Conservation (phyloP, 164 flowering plant genomes). For the Stephania japonica region DNA sequence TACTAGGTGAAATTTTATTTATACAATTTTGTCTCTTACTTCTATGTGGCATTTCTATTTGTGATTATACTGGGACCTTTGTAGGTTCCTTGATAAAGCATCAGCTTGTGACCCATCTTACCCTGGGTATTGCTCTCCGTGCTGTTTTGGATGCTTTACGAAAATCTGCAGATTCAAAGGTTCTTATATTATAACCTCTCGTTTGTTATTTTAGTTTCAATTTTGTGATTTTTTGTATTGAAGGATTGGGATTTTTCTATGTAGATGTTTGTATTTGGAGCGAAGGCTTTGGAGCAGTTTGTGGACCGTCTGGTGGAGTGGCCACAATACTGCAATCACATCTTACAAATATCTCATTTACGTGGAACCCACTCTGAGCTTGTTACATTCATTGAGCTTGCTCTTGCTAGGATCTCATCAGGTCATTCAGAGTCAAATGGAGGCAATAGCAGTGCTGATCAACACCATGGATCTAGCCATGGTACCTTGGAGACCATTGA, state of each 20-base stretch:
- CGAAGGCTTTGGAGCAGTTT: conserved; percentile 90
- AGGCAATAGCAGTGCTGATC: conserved; percentile 33
- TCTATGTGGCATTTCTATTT: not conserved
- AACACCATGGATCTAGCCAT: conserved; percentile 30
- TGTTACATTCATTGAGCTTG: conserved; percentile 76
- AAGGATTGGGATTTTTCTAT: conserved; percentile 2
- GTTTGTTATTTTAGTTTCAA: not conserved
- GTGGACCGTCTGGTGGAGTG: conserved; percentile 88
- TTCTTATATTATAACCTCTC: too few species aligned
- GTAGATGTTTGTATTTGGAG: conserved; percentile 94
- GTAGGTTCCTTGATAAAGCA: conserved; percentile 88
- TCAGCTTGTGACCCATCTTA: conserved; percentile 87
- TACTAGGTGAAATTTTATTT: not conserved
- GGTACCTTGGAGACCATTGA: conserved; percentile 27
- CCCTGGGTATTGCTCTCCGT: conserved; percentile 90
- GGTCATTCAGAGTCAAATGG: conserved; percentile 60
- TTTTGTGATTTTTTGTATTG: conserved; percentile 6
- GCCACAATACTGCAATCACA: conserved; percentile 99
- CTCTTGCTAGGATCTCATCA: conserved; percentile 70
- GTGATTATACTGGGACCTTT: conserved; percentile 8
- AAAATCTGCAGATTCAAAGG: conserved; percentile 95
- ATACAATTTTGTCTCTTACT: not conserved
- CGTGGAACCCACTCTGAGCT: conserved; percentile 75
- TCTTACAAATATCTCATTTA: conserved; percentile 93
- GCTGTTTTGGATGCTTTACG: conserved; percentile 85